These are phyloP conservation scores for Candida loeiensis DNA, from an alignment of 805 yeast genomes.

Conservation along the genomic window DNA sequence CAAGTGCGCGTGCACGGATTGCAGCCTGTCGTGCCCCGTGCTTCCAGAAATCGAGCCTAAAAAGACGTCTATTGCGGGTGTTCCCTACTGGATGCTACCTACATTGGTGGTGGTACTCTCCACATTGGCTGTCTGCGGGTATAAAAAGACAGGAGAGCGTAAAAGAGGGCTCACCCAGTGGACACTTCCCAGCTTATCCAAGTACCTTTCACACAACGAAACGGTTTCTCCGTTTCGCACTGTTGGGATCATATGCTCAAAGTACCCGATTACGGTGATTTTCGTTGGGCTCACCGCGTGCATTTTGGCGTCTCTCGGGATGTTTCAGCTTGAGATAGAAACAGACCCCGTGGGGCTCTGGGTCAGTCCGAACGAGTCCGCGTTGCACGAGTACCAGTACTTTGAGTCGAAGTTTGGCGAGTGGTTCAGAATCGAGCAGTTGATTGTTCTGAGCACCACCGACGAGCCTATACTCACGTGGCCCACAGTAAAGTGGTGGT, in stretches of 20 bases:
- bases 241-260: constrained; percentile 58
- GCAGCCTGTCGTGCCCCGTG: constrained; percentile 74
- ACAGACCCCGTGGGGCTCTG: constrained; percentile 79
- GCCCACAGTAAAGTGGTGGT: constrained; percentile 83
- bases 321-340: constrained; percentile 42
- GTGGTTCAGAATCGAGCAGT: constrained; percentile 84
- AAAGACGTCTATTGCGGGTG: constrained; percentile 51
- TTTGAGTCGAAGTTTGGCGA: constrained; percentile 87
- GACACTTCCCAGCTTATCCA: no score
- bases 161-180: no score
- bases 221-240: constrained; percentile 43
- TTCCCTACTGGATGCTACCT: constrained; percentile 52
- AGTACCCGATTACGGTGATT: constrained; percentile 45
- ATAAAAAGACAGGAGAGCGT: no score
- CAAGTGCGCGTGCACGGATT: constrained; percentile 88
- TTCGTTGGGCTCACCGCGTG: constrained; percentile 28
- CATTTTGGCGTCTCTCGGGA: constrained; percentile 27
- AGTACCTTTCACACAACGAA: no score
- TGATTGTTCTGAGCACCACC: constrained; percentile 56
- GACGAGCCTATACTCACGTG: constrained; percentile 61
- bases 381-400: constrained; percentile 59
- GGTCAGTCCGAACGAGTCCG: constrained; percentile 79
- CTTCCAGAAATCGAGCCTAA: constrained; percentile 41
- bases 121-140: background rate
- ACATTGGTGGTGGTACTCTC: constrained; percentile 41